phyloP scores from a whole-genome alignment of 1,284 basidiomycete genomes.

The Cystobasidium slooffiae region DNA sequence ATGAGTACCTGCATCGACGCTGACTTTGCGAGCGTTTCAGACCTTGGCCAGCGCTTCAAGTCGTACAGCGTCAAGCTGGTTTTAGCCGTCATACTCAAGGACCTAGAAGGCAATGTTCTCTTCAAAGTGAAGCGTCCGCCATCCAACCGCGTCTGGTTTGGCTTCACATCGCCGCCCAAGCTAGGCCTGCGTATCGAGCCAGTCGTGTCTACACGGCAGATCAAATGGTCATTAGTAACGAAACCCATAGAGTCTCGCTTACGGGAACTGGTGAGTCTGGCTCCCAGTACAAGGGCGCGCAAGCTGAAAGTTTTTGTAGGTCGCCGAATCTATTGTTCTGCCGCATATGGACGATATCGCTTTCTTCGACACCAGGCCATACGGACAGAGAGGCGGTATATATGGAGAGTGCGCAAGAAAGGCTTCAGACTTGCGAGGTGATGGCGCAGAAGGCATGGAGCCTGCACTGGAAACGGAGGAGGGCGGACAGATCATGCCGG shows the following conservation, averaged over 20 bases:
- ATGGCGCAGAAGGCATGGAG: conserved; percentile 23
- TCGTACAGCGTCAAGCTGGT: conserved; percentile 87
- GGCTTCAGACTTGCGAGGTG: conserved; percentile 41
- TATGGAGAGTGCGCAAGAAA: conserved; percentile 70
- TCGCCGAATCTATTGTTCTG: conserved; percentile 87
- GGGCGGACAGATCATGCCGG: conserved; percentile 11
- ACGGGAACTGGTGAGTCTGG: conserved; percentile 75
- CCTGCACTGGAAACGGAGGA: conserved; percentile 16
- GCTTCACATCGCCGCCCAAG: conserved; percentile 88
- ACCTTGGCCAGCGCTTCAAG: conserved; percentile 67
- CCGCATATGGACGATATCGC: conserved; percentile 98
- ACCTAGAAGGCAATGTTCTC: conserved; percentile 86
- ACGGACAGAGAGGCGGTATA: conserved; percentile 79
- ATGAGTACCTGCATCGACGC: not conserved
- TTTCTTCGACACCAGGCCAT: conserved; percentile 76
- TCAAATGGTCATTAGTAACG: conserved; percentile 90
- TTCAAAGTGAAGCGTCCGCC: conserved; percentile 94
- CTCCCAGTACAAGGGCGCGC: not conserved
- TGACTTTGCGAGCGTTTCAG: conserved; percentile 2
- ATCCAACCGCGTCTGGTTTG: conserved; percentile 95
- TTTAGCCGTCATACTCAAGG: conserved; percentile 78
- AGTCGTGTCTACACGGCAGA: conserved; percentile 85
- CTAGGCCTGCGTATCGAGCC: conserved; percentile 90
- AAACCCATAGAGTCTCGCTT: conserved; percentile 86
- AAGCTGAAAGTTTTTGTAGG: conserved; percentile 60